Percentiles rank a stretch among this genome's conserved stretches.
These are phyloP conservation scores for Globisporangium perplexum DNA, from an alignment of 352 stramenopile genomes.

Conservation along the genomic window DNA sequence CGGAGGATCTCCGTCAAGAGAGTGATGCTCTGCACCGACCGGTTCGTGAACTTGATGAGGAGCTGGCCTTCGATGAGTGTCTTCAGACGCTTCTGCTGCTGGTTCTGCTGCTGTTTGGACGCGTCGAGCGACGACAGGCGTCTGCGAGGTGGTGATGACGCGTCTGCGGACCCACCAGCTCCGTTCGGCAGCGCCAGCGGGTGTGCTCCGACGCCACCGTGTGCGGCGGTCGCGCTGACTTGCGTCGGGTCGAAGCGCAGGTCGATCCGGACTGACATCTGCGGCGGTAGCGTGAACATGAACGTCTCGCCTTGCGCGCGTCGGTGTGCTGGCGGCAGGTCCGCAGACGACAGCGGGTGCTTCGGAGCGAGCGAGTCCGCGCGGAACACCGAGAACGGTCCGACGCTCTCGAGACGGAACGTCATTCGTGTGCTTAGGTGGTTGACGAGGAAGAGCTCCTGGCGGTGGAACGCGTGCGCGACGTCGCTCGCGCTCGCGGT, in stretches of 20 bases:
- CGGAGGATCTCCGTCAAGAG: slow-evolving; percentile 40
- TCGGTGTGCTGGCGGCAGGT: slow-evolving; percentile 49
- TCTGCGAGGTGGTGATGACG: not conserved
- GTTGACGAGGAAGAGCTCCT: slow-evolving; percentile 56
- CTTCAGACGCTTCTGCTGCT: slow-evolving; percentile 15
- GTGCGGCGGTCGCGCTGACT: not conserved
- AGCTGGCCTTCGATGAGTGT: slow-evolving; percentile 38
- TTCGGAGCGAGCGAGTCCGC: slow-evolving; percentile 59
- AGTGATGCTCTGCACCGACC: slow-evolving; percentile 49
- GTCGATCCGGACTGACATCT: slow-evolving; percentile 65
- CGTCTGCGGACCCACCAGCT: not conserved
- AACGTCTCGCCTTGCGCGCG: slow-evolving; percentile 56
- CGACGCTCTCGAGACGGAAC: slow-evolving; percentile 62
- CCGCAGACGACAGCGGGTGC: slow-evolving; percentile 47
- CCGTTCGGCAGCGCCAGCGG: not conserved
- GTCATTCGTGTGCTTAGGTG: slow-evolving; percentile 48
- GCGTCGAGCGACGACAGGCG: not conserved
- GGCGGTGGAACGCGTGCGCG: slow-evolving; percentile 41
- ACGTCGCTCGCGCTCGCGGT: slow-evolving; percentile 9
- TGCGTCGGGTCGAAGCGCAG: slow-evolving; percentile 43
- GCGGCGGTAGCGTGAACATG: slow-evolving; percentile 61
- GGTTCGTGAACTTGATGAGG: slow-evolving; percentile 62
- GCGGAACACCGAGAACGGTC: slow-evolving; percentile 52
- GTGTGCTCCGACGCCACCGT: not conserved
- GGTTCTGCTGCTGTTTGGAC: not conserved